These are phyloP conservation scores for Picocystis sp. DNA, from an alignment of 163 green algal species.

Conservation along the genomic window DNA sequence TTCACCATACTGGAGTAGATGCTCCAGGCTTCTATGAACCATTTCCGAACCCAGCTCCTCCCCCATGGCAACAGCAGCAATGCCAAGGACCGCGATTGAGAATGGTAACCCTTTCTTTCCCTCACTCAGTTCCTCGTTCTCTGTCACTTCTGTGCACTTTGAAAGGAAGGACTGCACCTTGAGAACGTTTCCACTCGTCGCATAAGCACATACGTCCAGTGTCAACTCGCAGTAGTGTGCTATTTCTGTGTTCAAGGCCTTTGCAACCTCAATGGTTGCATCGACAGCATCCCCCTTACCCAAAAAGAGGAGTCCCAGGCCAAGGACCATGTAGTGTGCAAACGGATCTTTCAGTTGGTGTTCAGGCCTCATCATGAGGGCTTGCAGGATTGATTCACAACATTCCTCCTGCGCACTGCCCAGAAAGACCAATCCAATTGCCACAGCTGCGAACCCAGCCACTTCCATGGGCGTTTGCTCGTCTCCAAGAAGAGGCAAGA, in stretches of 20 bases:
- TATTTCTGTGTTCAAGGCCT: constrained; percentile 68
- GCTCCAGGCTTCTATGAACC: constrained; percentile 70
- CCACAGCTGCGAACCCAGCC: constrained; percentile 59
- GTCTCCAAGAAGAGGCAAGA: constrained; percentile 67
- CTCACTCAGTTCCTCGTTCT: constrained; percentile 13
- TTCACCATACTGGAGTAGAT: constrained; percentile 90
- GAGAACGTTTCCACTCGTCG: constrained; percentile 89
- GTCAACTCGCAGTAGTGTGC: constrained; percentile 45
- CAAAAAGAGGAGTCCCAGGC: constrained; percentile 83
- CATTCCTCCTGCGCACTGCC: constrained; percentile 50
- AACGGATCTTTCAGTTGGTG: constrained; percentile 49
- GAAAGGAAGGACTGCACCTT: constrained; percentile 63
- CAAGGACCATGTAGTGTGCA: constrained; percentile 59
- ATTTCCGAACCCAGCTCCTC: constrained; percentile 84
- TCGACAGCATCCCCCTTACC: constrained; percentile 71
- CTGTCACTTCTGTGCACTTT: constrained; percentile 70
- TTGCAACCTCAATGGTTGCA: constrained; percentile 76
- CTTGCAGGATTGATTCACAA: constrained; percentile 58
- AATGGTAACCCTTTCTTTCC: constrained; percentile 6
- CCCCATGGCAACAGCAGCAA: constrained; percentile 79
- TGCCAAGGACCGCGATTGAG: constrained; percentile 55
- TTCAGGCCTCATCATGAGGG: constrained; percentile 60
- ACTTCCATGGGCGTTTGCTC: constrained; percentile 59
- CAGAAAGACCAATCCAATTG: constrained; percentile 75
- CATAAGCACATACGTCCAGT: constrained; percentile 77